Percentiles rank a stretch among this genome's conserved stretches.
Conservation (phyloP, 305 asterid genomes). For the Euphrasia arctica region DNA sequence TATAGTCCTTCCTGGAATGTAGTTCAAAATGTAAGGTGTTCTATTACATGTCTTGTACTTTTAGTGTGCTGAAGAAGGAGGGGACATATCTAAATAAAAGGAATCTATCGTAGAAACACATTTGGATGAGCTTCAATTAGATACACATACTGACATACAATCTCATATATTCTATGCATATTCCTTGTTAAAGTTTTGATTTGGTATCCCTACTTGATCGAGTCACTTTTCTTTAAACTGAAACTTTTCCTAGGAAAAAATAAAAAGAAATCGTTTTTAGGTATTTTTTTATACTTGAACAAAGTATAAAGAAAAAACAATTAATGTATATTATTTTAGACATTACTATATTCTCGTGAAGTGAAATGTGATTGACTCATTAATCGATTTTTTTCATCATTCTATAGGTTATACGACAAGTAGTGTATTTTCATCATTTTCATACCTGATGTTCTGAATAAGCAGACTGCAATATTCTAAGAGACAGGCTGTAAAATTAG, state of each 20-base stretch:
- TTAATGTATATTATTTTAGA: neutral
- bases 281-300: neutral
- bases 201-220: constrained; percentile 2
- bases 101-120: constrained; percentile 1
- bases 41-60: constrained; percentile 26
- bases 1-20: constrained; percentile 82
- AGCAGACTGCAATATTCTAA: constrained; percentile 10
- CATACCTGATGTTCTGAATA: constrained; percentile 6
- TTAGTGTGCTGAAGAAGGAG: constrained; percentile 78
- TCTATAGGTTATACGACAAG: too few relatives aligned
- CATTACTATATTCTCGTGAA: too few relatives aligned
- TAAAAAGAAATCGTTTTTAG: neutral
- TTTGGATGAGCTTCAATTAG: constrained; percentile 3
- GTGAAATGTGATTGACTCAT: neutral
- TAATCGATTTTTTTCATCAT: neutral
- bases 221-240: constrained; percentile 9
- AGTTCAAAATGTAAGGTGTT: constrained; percentile 62
- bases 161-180: constrained; percentile 1
- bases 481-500: neutral
- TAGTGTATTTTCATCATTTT: neutral
- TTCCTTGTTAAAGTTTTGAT: constrained; percentile 2
- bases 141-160: constrained; percentile 15
- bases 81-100: constrained; percentile 13
- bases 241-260: neutral
- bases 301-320: constrained; percentile 5